Conservation (phyloP, 345 rosid genomes). For the Rubroshorea leprosula region DNA sequence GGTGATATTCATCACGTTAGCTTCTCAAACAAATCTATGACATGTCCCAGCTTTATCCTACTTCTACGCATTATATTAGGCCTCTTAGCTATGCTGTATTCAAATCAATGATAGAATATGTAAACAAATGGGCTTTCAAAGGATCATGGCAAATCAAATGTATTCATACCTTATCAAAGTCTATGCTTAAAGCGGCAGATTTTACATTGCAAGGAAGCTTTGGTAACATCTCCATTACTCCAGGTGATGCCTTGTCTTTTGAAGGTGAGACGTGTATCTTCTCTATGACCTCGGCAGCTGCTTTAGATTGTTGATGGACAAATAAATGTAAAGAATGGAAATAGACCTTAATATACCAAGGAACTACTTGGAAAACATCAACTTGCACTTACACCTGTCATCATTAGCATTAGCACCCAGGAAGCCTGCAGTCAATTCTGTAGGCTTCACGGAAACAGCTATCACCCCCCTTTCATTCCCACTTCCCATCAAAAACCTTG, state of each 20-base stretch:
- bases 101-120: not conserved
- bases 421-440: slow-evolving; percentile 31
- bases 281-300: slow-evolving; percentile 44
- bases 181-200: slow-evolving; percentile 75
- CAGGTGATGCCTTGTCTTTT: slow-evolving; percentile 84
- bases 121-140: not conserved
- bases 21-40: too few species aligned
- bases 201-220: slow-evolving; percentile 67
- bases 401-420: slow-evolving; percentile 12
- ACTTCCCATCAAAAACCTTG: slow-evolving; percentile 93
- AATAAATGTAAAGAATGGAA: slow-evolving; percentile 65
- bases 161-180: slow-evolving; percentile 91
- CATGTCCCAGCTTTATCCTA: too few species aligned
- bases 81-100: not conserved
- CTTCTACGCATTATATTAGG: not conserved
- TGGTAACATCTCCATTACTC: slow-evolving; percentile 80
- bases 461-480: slow-evolving; percentile 97
- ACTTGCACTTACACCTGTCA: slow-evolving; percentile 50
- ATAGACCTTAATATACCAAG: slow-evolving; percentile 93
- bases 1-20: not conserved
- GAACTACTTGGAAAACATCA: slow-evolving; percentile 86
- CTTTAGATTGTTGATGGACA: slow-evolving; percentile 58
- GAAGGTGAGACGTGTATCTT: slow-evolving; percentile 80
- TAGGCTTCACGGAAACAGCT: slow-evolving; percentile 70
- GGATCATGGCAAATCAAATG: not conserved